Conservation (phyloP, 108 stramenopile species). For the Schizochytrium sp. region DNA sequence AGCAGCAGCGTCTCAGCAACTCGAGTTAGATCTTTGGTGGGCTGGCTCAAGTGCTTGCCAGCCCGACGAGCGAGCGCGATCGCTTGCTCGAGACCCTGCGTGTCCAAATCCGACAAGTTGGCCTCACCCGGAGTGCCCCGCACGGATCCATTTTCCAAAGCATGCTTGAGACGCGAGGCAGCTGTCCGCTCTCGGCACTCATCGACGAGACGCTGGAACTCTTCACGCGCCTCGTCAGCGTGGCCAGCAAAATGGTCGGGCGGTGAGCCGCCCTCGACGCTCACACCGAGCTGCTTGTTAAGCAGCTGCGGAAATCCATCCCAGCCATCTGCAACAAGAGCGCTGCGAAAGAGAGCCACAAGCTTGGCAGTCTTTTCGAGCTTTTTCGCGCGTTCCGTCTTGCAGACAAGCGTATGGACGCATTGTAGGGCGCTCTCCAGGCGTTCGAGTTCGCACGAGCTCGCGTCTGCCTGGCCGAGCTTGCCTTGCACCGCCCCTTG, state of each 20-base stretch:
- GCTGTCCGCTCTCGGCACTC: background rate
- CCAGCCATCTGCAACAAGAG: background rate
- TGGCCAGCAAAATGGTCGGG: background rate
- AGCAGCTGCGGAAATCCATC: background rate
- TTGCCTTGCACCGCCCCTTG: background rate
- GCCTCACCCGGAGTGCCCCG: background rate
- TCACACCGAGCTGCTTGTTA: background rate
- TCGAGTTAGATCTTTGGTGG: background rate
- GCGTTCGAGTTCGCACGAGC: background rate
- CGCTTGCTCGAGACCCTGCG: background rate
- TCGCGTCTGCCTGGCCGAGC: background rate
- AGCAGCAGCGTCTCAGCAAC: background rate
- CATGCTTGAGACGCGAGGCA: background rate
- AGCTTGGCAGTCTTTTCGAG: slow-evolving; percentile 19
- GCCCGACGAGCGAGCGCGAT: background rate
- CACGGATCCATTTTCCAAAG: background rate
- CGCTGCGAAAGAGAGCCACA: background rate
- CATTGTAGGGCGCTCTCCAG: background rate
- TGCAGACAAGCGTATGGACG: background rate
- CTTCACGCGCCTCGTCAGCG: background rate
- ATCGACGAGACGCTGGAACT: background rate
- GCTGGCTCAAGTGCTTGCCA: background rate
- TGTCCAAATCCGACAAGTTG: background rate
- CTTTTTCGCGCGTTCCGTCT: background rate
- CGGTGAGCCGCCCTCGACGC: background rate